A percentile compares a stretch with the other conserved stretches of the same genome.
phyloP scores from a whole-genome alignment of 2,329 filamentous ascomycete species.

The Colletotrichum sp. region DNA sequence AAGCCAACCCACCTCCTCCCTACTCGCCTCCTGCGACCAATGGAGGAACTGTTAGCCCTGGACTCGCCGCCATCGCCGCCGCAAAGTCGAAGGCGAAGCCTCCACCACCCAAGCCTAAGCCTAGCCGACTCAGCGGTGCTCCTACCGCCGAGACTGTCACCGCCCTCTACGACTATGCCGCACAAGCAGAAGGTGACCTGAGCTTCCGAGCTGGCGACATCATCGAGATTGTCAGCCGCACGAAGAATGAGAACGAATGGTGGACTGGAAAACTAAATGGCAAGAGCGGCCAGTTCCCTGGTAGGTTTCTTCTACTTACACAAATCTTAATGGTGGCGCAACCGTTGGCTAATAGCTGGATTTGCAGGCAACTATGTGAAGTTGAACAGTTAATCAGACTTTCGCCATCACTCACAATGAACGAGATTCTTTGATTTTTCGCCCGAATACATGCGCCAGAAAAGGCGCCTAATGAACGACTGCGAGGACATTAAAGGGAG shows the following conservation, averaged over 20 bases:
- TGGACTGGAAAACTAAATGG: slow-evolving; percentile 86
- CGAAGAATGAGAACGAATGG: slow-evolving; percentile 96
- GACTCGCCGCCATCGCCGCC: slow-evolving; percentile 53
- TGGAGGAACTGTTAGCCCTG: slow-evolving; percentile 35
- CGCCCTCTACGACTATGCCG: slow-evolving; percentile 94
- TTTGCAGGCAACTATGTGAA: slow-evolving; percentile 56
- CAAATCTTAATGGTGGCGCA: background rate
- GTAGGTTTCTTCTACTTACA: slow-evolving; percentile 49
- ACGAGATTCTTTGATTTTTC: background rate
- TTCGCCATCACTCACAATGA: background rate
- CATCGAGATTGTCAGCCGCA: slow-evolving; percentile 86
- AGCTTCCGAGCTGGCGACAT: slow-evolving; percentile 88
- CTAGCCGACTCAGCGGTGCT: slow-evolving; percentile 69
- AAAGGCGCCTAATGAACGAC: slow-evolving; percentile 16
- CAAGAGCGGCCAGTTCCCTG: slow-evolving; percentile 91
- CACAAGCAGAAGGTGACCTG: slow-evolving; percentile 91
- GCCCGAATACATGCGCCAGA: slow-evolving; percentile 3
- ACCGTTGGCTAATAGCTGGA: slow-evolving; percentile 26
- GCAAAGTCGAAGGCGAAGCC: slow-evolving; percentile 72
- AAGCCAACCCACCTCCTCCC: slow-evolving; percentile 69
- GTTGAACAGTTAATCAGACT: slow-evolving; percentile 33
- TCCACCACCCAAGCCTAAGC: slow-evolving; percentile 79
- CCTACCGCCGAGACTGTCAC: slow-evolving; percentile 79
- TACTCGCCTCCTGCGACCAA: slow-evolving; percentile 58
- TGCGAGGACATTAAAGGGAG: background rate